phyloP scores from a whole-genome alignment of 176 grass and related monocot species.

The Chloris gayana region DNA sequence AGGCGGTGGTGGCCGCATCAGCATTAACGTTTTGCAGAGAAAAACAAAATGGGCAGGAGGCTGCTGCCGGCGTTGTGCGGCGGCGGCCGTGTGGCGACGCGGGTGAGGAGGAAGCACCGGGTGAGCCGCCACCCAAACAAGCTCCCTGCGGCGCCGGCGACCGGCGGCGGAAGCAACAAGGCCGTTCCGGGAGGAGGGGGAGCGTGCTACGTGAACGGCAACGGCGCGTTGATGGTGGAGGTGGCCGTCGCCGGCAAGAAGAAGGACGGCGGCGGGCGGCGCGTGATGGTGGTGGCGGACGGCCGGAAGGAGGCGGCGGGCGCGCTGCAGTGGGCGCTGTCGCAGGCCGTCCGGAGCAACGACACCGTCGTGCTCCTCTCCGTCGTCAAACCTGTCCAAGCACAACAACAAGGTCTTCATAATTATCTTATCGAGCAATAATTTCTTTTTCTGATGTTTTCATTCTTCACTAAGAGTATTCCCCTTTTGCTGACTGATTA shows the following conservation, averaged over 20 bases:
- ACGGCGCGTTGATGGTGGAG: neutral
- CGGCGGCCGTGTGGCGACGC: slow-evolving; percentile 22
- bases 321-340: slow-evolving; percentile 67
- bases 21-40: neutral
- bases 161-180: neutral
- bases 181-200: neutral
- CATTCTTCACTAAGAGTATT: too few species aligned
- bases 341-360: slow-evolving; percentile 53
- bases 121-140: neutral
- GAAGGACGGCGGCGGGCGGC: slow-evolving; percentile 18
- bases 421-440: too few species aligned
- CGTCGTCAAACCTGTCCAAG: slow-evolving; percentile 36
- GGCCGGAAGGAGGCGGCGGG: slow-evolving; percentile 37
- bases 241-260: neutral
- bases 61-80: slow-evolving; percentile 40
- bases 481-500: neutral
- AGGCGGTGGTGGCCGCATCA: neutral
- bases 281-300: slow-evolving; percentile 51
- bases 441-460: too few species aligned
- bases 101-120: slow-evolving; percentile 42
- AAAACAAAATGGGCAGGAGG: slow-evolving; percentile 38
- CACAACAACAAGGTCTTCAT: neutral
- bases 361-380: slow-evolving; percentile 58
- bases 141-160: neutral
- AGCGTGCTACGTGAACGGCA: neutral